A percentile compares a stretch with the other conserved stretches of the same genome.
phyloP scores from a whole-genome alignment of 139 green algal genomes.

The Haematococcus lacustris region DNA sequence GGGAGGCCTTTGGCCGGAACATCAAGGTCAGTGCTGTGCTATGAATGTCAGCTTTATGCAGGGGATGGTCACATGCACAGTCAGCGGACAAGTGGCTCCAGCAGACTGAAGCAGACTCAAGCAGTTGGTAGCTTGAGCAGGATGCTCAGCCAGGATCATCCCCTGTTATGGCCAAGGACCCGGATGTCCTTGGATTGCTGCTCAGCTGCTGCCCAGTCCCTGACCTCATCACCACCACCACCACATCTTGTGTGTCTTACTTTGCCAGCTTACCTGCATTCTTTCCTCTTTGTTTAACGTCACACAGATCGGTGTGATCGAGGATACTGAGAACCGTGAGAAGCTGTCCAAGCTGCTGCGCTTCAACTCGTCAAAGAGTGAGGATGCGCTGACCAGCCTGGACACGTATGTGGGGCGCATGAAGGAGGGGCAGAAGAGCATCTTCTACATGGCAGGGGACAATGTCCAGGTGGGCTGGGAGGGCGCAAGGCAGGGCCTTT shows the following conservation, averaged over 20 bases:
- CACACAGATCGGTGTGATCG: slow-evolving; percentile 79
- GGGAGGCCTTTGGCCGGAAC: slow-evolving; percentile 84
- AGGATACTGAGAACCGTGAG: slow-evolving; percentile 78
- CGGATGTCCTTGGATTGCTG: too few relatives aligned
- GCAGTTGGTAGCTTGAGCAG: background rate
- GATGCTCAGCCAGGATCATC: too few relatives aligned
- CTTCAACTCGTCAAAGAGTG: slow-evolving; percentile 56
- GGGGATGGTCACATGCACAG: too few relatives aligned
- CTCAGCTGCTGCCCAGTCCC: too few relatives aligned
- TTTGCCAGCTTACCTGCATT: background rate
- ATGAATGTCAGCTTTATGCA: too few relatives aligned
- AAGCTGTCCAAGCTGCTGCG: slow-evolving; percentile 77
- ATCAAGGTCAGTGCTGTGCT: slow-evolving; percentile 77
- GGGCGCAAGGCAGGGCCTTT: too few relatives aligned
- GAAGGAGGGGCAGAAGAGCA: slow-evolving; percentile 81
- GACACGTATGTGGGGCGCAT: slow-evolving; percentile 81
- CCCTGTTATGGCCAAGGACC: too few relatives aligned
- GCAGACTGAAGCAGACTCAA: too few relatives aligned
- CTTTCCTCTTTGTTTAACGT: background rate
- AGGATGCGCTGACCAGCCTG: slow-evolving; percentile 55
- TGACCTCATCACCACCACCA: too few relatives aligned
- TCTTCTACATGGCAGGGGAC: slow-evolving; percentile 87
- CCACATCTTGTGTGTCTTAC: background rate
- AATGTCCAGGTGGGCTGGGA: slow-evolving; percentile 19
- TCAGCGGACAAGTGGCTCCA: too few relatives aligned